Base-by-base conservation (phyloP, 192 early-diverging fungal species). In the Rhizoclosmatium globosum region DNA sequence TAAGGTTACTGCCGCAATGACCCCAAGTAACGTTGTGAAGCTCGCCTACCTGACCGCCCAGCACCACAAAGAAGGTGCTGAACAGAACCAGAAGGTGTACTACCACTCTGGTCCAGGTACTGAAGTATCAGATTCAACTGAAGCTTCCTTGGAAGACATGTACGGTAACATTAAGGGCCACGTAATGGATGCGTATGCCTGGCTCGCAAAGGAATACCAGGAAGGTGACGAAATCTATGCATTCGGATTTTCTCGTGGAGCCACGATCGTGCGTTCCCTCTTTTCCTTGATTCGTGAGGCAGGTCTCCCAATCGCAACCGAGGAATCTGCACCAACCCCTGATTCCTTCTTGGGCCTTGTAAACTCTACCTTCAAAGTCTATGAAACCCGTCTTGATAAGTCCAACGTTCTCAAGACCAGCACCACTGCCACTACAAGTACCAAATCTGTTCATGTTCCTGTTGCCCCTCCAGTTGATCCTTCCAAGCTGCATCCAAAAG, bases 251-350 rank as follows among this genome's bases (percentile, higher is more conserved):
- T 23, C 15, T 38, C 78, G 78, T 17, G 78, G 78, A 19, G 17
- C 71, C 0, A 79, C 78, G 11, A 79, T 79, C 56, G 78, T 79
- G 9, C 68, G 78, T 39, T 79, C 78, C 41, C 78, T 79, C 2
- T 62, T 71, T 44, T 67, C 66, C 3, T 79, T 79, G 39, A 79
- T 79, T 41, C 78, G 78, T 15, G 31, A 45, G 56, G 47, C 61
- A 3, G 78, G 78, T 11, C 71, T 79, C 21, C 43, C 46, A 7
- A 9, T 64, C 41, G 13, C 31, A 31, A 31, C 31, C 31, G 31
- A 13, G 7, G 38, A 7, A 13, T 44, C 11, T 31, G 45, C 53
- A 21, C 17, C 7, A 7, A 71, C 4, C 50, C 68, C 77, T 21
- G 71, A 59, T n/a, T 19, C 19, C 42, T 9, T 79, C 67, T 64